phyloP scores from a whole-genome alignment of 257 asterid species.

The Schizonepeta tenuifolia region DNA sequence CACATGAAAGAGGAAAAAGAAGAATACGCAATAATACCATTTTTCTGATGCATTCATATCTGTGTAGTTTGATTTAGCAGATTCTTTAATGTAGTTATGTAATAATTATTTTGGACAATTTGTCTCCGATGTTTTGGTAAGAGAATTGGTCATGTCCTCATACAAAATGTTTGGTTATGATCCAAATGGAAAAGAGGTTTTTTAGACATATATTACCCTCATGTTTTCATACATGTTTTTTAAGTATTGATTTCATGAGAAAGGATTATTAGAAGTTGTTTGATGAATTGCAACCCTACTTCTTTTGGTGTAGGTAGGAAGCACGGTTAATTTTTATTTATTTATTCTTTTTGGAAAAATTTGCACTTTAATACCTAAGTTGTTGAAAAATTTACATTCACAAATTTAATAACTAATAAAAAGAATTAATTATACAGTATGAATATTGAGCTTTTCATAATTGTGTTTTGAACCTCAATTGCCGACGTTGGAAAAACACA shows the following conservation, averaged over 20 bases:
- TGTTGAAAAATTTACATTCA: no score
- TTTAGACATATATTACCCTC: not conserved
- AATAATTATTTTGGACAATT: slow-evolving; percentile 15
- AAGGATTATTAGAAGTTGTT: no score
- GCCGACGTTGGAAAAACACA: no score
- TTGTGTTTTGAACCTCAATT: no score
- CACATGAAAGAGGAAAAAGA: not conserved
- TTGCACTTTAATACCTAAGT: no score
- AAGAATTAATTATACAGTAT: no score
- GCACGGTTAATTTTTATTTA: not conserved
- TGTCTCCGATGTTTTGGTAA: slow-evolving; percentile 26
- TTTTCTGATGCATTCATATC: slow-evolving; percentile 46
- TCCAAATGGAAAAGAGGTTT: slow-evolving; percentile 22
- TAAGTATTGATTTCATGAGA: not conserved
- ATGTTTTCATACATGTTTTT: not conserved
- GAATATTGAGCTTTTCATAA: no score
- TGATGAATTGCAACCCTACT: not conserved
- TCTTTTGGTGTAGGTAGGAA: not conserved
- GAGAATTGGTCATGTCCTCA: slow-evolving; percentile 32
- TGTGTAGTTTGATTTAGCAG: slow-evolving; percentile 24
- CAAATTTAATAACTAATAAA: no score
- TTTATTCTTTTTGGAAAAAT: no score
- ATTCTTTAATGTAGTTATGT: not conserved
- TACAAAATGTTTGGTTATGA: slow-evolving; percentile 17
- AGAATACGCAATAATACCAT: slow-evolving; percentile 36